These are phyloP conservation scores for Cystobasidiopsis lactophilus DNA, from an alignment of 768 basidiomycete species.

Conservation along the genomic window DNA sequence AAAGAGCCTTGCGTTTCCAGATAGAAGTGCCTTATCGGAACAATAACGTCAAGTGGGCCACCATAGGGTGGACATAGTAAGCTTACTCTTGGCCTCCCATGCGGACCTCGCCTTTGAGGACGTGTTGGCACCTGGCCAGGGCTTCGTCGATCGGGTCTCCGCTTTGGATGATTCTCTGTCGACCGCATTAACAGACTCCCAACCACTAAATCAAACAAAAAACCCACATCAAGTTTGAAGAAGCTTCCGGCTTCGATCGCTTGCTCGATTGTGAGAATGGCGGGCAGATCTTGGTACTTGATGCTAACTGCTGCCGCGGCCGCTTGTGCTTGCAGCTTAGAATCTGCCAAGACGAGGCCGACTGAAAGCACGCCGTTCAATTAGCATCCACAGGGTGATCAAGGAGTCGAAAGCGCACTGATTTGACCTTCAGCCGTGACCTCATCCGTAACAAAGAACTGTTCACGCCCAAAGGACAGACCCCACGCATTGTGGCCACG, in stretches of 20 bases:
- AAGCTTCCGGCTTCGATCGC: slow-evolving; percentile 7
- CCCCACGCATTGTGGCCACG: too few relatives aligned
- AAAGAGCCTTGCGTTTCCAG: slow-evolving; percentile 15
- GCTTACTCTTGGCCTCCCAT: slow-evolving; percentile 12
- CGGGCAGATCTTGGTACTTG: slow-evolving; percentile 19
- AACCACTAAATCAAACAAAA: too few relatives aligned
- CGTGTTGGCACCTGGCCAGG: slow-evolving; percentile 12
- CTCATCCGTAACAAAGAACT: too few relatives aligned
- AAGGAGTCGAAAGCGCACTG: too few relatives aligned
- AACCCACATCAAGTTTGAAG: background rate
- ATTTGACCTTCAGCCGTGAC: too few relatives aligned
- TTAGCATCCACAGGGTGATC: slow-evolving; percentile 18
- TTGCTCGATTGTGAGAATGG: slow-evolving; percentile 18
- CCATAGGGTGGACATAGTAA: background rate
- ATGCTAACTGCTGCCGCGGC: slow-evolving; percentile 16
- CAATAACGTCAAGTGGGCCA: background rate
- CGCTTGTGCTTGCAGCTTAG: slow-evolving; percentile 16
- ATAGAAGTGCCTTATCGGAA: slow-evolving; percentile 14
- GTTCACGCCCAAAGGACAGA: too few relatives aligned
- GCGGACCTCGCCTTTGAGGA: slow-evolving; percentile 10
- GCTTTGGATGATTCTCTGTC: slow-evolving; percentile 1
- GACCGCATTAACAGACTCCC: too few relatives aligned
- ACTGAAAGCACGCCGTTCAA: slow-evolving; percentile 13
- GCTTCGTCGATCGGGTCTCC: slow-evolving; percentile 14
- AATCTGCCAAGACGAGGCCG: slow-evolving; percentile 18